phyloP scores from a whole-genome alignment of 805 yeast genomes.

The Brettanomyces naardenensis region DNA sequence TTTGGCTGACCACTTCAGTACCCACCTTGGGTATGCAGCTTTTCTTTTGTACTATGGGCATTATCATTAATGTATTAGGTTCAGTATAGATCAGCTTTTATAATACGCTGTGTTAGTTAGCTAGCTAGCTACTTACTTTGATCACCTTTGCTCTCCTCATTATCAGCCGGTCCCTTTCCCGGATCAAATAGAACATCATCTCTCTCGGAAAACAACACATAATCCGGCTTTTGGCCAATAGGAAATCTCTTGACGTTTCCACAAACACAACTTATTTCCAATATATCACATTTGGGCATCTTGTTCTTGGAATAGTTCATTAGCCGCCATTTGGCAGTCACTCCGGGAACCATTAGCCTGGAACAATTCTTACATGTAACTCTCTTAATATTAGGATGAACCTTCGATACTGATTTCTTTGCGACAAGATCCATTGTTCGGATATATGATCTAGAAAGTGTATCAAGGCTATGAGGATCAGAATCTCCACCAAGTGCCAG shows the following conservation, averaged over 20 bases:
- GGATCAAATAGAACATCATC: slow-evolving; percentile 19
- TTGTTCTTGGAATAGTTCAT: slow-evolving; percentile 33
- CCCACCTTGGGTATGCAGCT: too few relatives aligned
- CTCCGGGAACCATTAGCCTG: slow-evolving; percentile 41
- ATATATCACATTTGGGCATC: slow-evolving; percentile 33
- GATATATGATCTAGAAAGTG: slow-evolving; percentile 48
- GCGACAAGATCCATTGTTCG: slow-evolving; percentile 52
- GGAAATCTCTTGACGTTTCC: slow-evolving; percentile 49
- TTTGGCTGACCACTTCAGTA: too few relatives aligned
- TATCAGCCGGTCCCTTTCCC: background rate
- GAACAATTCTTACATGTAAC: slow-evolving; percentile 62
- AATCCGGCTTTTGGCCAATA: slow-evolving; percentile 46
- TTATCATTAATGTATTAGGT: too few relatives aligned
- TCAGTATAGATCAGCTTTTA: too few relatives aligned
- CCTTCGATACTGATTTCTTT: slow-evolving; percentile 56
- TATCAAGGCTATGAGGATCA: slow-evolving; percentile 17
- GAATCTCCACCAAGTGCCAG: background rate
- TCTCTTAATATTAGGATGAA: slow-evolving; percentile 61
- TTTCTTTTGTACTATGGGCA: too few relatives aligned
- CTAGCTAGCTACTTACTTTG: too few relatives aligned
- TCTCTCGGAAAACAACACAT: slow-evolving; percentile 38
- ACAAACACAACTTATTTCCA: slow-evolving; percentile 48
- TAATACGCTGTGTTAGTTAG: background rate
- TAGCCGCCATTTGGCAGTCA: slow-evolving; percentile 30
- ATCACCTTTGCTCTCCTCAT: background rate